Evolutionary conservation across 202 grass and related monocot species (phyloP), one percentile per base, ranked within the genome.

Genomic region (Panicum virgatum): DNA sequence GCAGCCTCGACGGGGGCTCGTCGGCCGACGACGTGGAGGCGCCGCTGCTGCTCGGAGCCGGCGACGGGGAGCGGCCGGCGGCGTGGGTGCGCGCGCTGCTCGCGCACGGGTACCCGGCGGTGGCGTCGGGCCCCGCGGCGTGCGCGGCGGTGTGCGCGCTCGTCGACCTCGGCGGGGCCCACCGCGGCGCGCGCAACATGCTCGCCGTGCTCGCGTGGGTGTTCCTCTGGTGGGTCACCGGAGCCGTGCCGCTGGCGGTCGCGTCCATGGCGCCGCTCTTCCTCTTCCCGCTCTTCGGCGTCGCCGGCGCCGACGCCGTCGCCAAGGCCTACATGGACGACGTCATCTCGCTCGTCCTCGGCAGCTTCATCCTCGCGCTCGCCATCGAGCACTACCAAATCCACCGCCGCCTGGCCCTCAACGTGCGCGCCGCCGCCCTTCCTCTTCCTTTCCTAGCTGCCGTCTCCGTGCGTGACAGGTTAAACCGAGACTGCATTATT

Each of bases 291-390:
- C 29, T 86, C 51, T 85, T 95, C 29, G 88, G 90, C 66, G 32
- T 98, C 70, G 34, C 92, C 44, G 75, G 84, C 7, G 61, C 92
- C 50, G 73, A 86, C 78, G 73, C 60, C 45, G 96, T 98, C 58
- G 82, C 90, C 56, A 91, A 85, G 71, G 76, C 88, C 0, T 98
- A 98, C 79, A 95, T 98, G 95, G 87, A 91, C 72, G 95, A 97
- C 88, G 88, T 97, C 80, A 97, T 97, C 92, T 86, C 94, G 37
- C 90, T 97, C 67, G 87, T 97, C 83, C 90, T 97, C 63, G 90
- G 94, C n/a, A 97, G 94, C 84, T 97, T 97, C 77, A 93, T 97
- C 65, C 92, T 97, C 40, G 94, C 86, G 9, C 87, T 97, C 83
- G 94, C 94, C 47, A 84, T 97, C 40, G 90, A 94, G 62, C 94